phyloP scores from a whole-genome alignment of 257 asterid genomes.

The Linaria vulgaris region DNA sequence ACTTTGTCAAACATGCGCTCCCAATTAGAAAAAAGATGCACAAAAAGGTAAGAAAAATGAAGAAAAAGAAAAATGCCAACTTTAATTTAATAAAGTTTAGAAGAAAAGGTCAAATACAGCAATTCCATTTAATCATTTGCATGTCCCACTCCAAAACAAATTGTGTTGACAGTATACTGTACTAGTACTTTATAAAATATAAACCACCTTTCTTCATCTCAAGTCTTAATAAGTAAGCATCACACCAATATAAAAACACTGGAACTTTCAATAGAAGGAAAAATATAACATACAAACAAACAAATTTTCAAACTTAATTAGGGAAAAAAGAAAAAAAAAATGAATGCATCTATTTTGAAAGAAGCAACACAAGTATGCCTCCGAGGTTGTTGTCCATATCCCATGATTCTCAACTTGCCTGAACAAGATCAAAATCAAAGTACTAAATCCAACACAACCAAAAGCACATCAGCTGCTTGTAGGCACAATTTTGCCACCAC shows the following conservation, averaged over 20 bases:
- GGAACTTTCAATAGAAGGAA: slow-evolving; percentile 8
- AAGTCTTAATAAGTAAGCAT: slow-evolving; percentile 51
- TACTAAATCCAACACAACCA: slow-evolving; percentile 28
- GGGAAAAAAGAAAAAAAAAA: slow-evolving; percentile 22
- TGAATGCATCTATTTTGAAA: slow-evolving; percentile 46
- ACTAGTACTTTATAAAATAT: no score
- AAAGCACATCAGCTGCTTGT: slow-evolving; percentile 55
- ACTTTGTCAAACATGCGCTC: slow-evolving; percentile 32
- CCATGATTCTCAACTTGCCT: slow-evolving; percentile 26
- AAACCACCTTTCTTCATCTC: slow-evolving; percentile 34
- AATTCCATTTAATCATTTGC: slow-evolving; percentile 36
- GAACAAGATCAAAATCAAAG: slow-evolving; percentile 29
- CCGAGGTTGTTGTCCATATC: slow-evolving; percentile 58
- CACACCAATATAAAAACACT: slow-evolving; percentile 28
- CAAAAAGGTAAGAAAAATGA: slow-evolving; percentile 3
- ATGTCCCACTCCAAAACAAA: slow-evolving; percentile 39
- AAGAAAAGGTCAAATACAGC: slow-evolving; percentile 45
- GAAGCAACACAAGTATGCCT: slow-evolving; percentile 47
- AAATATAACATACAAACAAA: neutral
- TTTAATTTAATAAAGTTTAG: slow-evolving; percentile 24
- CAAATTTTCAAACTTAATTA: no score
- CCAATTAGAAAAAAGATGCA: slow-evolving; percentile 22
- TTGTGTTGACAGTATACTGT: slow-evolving; percentile 30
- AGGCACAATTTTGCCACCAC: slow-evolving; percentile 53
- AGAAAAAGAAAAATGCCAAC: slow-evolving; percentile 24